A percentile compares a stretch with the other conserved stretches of the same genome.
Evolutionary conservation across 129 eudicot genomes (phyloP).

Genomic region (Helianthus tuberosus): DNA sequence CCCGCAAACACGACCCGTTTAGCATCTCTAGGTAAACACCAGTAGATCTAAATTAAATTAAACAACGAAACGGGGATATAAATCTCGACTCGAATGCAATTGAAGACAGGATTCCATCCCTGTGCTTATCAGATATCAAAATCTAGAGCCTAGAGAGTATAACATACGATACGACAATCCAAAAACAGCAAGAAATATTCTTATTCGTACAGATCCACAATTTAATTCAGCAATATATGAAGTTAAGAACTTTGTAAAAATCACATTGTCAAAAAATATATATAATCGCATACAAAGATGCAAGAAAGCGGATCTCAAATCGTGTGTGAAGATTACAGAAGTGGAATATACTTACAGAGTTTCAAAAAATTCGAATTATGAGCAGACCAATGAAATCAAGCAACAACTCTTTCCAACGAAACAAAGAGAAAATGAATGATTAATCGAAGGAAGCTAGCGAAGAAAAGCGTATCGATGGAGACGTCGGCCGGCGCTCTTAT

Average conservation of each 20-base stretch:
- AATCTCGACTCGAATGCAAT: conserved; percentile 14
- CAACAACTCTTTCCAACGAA: conserved; percentile 17
- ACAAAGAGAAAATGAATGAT: not conserved
- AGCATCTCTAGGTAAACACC: not conserved
- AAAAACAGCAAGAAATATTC: conserved; percentile 18
- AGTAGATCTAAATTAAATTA: not conserved
- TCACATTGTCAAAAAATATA: conserved; percentile 2
- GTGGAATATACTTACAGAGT: conserved; percentile 21
- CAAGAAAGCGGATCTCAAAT: conserved; percentile 15
- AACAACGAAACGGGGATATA: not conserved
- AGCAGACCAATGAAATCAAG: conserved; percentile 3
- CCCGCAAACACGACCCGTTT: too few relatives aligned
- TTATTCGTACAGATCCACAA: conserved; percentile 16
- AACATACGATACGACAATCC: conserved; percentile 5
- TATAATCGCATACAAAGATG: not conserved
- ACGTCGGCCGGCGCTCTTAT: conserved; percentile 11
- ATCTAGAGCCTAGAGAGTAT: conserved; percentile 22
- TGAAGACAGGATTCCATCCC: conserved; percentile 21
- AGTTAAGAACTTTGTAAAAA: not conserved
- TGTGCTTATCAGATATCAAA: conserved; percentile 26
- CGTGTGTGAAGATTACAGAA: not conserved
- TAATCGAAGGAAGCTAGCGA: not conserved
- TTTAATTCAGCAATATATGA: conserved; percentile 23
- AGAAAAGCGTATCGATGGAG: conserved; percentile 14
- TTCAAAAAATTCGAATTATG: not conserved